These are phyloP conservation scores for Phytophthora chlamydospora DNA, from an alignment of 352 stramenopile genomes.

Conservation along the genomic window DNA sequence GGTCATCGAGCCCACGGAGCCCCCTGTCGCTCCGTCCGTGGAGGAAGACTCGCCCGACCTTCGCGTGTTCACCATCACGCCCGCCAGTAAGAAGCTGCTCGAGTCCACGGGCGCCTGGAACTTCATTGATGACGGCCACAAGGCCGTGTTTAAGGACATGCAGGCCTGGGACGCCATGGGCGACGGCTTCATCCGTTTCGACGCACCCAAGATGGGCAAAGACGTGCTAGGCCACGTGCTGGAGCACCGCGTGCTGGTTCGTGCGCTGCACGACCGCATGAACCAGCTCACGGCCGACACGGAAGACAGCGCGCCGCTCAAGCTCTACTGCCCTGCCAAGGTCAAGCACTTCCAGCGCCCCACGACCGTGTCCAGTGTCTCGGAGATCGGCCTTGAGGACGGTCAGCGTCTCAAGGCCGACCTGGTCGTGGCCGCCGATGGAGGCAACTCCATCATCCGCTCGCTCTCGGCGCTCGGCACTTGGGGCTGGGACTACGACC, in stretches of 20 bases:
- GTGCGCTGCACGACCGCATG: conserved; percentile 88
- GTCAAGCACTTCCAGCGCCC: conserved; percentile 83
- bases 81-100: conserved; percentile 80
- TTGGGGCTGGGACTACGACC: conserved; percentile 94
- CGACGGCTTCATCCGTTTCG: conserved; percentile 89
- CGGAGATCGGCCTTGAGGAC: conserved; percentile 71
- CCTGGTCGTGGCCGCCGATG: conserved; percentile 89
- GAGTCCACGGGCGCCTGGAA: conserved; percentile 80
- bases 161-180: conserved; percentile 92
- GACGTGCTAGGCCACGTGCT: conserved; percentile 82
- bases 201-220: conserved; percentile 66
- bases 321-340: conserved; percentile 79
- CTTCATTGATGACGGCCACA: conserved; percentile 62
- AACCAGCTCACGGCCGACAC: conserved; percentile 57
- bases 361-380: conserved; percentile 49
- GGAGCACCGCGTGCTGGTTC: conserved; percentile 89
- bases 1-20: conserved; percentile 68
- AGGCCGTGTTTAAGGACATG: conserved; percentile 87
- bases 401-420: conserved; percentile 73
- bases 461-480: conserved; percentile 85
- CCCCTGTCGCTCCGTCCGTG: conserved; percentile 44
- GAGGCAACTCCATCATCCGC: conserved; percentile 89
- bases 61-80: conserved; percentile 92
- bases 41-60: conserved; percentile 81
- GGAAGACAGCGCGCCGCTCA: conserved; percentile 60